Base-by-base conservation (phyloP, 2,329 filamentous ascomycete species). In the Simplicillium sp. region DNA sequence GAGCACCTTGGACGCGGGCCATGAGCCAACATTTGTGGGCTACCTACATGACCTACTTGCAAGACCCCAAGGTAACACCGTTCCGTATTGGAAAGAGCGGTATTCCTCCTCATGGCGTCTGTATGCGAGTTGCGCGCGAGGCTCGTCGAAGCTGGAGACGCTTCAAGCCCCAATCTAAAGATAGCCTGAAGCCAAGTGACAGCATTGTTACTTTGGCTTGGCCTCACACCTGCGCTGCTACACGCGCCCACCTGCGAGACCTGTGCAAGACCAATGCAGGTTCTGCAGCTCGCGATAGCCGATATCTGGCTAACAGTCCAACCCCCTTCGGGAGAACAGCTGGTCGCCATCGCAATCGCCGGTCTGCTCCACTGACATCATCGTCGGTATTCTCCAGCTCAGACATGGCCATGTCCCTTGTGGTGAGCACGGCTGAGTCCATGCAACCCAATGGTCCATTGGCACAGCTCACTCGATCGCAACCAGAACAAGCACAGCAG, bases 1-100 rank as follows among this genome's bases (percentile, higher is more conserved):
- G 71, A 53, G 73, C 73, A 1, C 70, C 68, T 0, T 83, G 80
- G 80, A 81, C 77, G 4, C 73, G 72, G 45, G 69, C 75, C 14
- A 82, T 83, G 76, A 77, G 68, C 58, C 64, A 73, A 11, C 80
- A 84, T 50, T 59, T 84, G 9, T 84, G 80, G 80, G 68, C 73
- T 5, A 80, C 75, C 1, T 84, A 82, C 52, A 61, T 73, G 43
- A 62, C 79, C 39, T 84, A 83, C 50, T 61, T 83, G 33, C 75
- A 80, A 53, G 80, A 84, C 49, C 78, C 80, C 36, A 77, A 75
- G 37, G 77, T 82, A 3, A 84, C 80, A 1, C 80, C 80, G 0
- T 77, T 84, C 46, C 71, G 75, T 39, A 67, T 80, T 41, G 73
- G 77, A 44, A 79, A 77, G 51, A 78, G 75, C 51, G 71, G 73